Conservation (phyloP, 371 early-diverging fungal species). For the Rhizopus sp. region DNA sequence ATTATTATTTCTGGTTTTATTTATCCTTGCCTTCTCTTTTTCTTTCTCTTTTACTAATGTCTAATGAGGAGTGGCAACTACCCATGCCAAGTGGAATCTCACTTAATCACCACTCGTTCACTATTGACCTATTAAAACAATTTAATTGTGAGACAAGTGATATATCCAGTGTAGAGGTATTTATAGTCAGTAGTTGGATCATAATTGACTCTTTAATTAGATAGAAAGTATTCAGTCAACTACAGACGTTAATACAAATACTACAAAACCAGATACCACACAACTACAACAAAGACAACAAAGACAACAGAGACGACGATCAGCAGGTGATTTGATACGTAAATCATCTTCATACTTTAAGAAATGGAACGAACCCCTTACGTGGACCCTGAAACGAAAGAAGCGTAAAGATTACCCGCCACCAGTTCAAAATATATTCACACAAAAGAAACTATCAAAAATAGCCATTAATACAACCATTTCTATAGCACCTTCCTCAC, state of each 20-base stretch:
- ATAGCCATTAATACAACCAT: slow-evolving; percentile 26
- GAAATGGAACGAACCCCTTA: slow-evolving; percentile 8
- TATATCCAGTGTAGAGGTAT: background rate
- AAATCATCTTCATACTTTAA: slow-evolving; percentile 29
- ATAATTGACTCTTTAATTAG: background rate
- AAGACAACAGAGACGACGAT: slow-evolving; percentile 8
- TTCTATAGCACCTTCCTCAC: slow-evolving; percentile 7
- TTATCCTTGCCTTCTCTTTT: slow-evolving; percentile 6
- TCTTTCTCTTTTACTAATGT: slow-evolving; percentile 1
- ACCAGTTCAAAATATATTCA: slow-evolving; percentile 12
- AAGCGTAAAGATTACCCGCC: slow-evolving; percentile 8
- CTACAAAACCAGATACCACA: background rate
- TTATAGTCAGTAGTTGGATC: background rate
- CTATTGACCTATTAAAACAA: slow-evolving; percentile 26
- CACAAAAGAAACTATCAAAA: slow-evolving; percentile 11
- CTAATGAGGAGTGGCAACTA: slow-evolving; percentile 27
- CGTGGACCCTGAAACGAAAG: slow-evolving; percentile 17
- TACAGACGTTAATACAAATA: background rate
- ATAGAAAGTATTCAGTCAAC: background rate
- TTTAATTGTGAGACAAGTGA: slow-evolving; percentile 15
- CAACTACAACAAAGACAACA: background rate
- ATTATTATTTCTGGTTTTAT: slow-evolving; percentile 11
- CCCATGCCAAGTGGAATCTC: slow-evolving; percentile 35
- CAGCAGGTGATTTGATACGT: slow-evolving; percentile 21
- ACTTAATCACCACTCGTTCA: slow-evolving; percentile 28